Percentiles rank a stretch among this genome's conserved stretches.
These are phyloP conservation scores for Phialophora verrucosa DNA, from an alignment of 2,329 filamentous ascomycete genomes.

Conservation along the genomic window DNA sequence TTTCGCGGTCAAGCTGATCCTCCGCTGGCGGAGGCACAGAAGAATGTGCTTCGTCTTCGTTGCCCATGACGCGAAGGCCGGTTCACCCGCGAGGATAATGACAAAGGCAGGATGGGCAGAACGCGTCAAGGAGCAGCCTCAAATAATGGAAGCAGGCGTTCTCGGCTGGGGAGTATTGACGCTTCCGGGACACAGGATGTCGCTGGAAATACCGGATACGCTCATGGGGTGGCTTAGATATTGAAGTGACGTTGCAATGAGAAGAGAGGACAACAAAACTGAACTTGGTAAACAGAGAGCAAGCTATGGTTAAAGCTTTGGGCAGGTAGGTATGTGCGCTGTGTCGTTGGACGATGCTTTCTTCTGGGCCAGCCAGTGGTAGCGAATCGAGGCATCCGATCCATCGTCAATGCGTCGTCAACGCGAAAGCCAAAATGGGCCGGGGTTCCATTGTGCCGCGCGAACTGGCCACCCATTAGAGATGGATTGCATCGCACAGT, in stretches of 20 bases:
- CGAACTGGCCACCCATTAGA: neutral
- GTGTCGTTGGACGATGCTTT: neutral
- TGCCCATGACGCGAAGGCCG: constrained; percentile 6
- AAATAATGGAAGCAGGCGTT: neutral
- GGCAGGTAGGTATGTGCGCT: neutral
- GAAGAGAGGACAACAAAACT: neutral
- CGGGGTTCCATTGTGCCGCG: neutral
- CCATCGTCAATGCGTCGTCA: neutral
- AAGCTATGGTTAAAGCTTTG: neutral
- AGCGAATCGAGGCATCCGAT: constrained; percentile 2
- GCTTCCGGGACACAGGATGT: neutral
- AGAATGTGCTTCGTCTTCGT: neutral
- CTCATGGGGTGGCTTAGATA: neutral
- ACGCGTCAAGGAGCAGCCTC: neutral
- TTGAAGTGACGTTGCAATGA: neutral
- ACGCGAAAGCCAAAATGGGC: neutral
- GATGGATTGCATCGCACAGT: neutral
- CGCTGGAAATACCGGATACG: neutral
- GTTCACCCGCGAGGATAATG: neutral
- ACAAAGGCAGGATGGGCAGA: neutral
- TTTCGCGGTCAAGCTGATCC: constrained; percentile 18
- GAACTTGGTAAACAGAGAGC: neutral
- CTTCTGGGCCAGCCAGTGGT: neutral
- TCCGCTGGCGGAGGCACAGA: neutral
- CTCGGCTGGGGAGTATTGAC: neutral